A percentile compares a stretch with the other conserved stretches of the same genome.
Conservation (phyloP, 306 rosid genomes). For the Carpinus viminea region DNA sequence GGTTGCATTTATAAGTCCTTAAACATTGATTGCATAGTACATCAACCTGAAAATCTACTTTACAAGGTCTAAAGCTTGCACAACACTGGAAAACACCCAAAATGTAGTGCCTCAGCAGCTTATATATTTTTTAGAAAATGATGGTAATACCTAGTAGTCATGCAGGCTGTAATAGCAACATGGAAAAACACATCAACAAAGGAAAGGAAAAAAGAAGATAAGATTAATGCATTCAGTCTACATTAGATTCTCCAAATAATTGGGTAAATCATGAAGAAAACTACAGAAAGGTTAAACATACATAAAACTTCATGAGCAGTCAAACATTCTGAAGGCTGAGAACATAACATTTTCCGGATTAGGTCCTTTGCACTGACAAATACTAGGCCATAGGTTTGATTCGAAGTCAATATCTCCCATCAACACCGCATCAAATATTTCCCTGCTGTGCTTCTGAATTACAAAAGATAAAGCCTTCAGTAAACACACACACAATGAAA, state of each 20-base stretch:
- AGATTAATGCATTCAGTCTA: too few relatives aligned
- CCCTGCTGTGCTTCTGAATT: conserved; percentile 91
- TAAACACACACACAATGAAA: conserved; percentile 28
- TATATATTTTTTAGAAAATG: too few relatives aligned
- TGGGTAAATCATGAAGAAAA: conserved; percentile 25
- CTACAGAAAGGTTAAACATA: conserved; percentile 47
- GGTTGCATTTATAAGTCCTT: conserved; percentile 7
- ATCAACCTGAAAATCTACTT: conserved; percentile 16
- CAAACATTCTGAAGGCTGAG: conserved; percentile 74
- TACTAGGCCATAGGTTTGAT: conserved; percentile 87
- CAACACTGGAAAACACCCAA: conserved; percentile 3
- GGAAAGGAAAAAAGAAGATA: too few relatives aligned
- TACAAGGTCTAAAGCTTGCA: conserved; percentile 1
- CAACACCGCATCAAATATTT: conserved; percentile 80
- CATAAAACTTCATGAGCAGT: conserved; percentile 91
- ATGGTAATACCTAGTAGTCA: too few relatives aligned
- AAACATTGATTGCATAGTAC: conserved; percentile 23
- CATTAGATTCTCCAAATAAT: neutral
- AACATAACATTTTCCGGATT: conserved; percentile 79
- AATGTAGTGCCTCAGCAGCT: too few relatives aligned
- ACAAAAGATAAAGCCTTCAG: conserved; percentile 43
- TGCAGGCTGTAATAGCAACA: too few relatives aligned
- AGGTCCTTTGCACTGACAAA: conserved; percentile 83
- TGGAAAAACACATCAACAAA: too few relatives aligned
- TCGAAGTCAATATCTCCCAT: conserved; percentile 91